phyloP scores from a whole-genome alignment of 768 basidiomycete species.

The Stropharia rugosoannulata region DNA sequence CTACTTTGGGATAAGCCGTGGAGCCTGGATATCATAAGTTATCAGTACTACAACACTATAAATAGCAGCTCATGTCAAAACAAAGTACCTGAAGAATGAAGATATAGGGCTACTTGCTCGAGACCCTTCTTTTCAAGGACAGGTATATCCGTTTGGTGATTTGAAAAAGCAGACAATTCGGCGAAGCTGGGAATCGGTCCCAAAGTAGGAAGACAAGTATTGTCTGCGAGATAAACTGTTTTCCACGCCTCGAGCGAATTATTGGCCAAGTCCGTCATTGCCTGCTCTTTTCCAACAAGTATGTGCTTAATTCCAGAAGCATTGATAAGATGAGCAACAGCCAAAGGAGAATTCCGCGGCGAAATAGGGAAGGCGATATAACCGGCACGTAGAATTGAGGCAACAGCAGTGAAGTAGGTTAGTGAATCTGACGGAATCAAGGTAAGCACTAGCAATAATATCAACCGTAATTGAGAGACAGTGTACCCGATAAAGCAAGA shows the following conservation, averaged over 20 bases:
- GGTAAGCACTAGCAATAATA: neutral
- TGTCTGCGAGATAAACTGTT: neutral
- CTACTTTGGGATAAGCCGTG: slow-evolving; percentile 4
- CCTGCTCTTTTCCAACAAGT: slow-evolving; percentile 3
- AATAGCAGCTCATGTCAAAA: no score
- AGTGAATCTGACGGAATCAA: neutral
- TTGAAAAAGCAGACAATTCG: neutral
- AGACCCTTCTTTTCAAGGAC: neutral
- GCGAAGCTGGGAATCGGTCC: slow-evolving; percentile 4
- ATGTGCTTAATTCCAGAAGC: neutral
- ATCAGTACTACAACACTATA: no score
- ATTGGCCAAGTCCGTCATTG: neutral
- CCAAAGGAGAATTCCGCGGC: neutral
- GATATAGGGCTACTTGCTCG: neutral
- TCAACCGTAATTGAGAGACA: no score
- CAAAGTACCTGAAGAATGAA: slow-evolving; percentile 11
- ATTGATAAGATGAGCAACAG: slow-evolving; percentile 1
- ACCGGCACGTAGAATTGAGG: slow-evolving; percentile 6
- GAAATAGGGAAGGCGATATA: slow-evolving; percentile 2
- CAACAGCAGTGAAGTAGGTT: slow-evolving; percentile 6
- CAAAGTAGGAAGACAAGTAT: neutral
- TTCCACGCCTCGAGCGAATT: neutral
- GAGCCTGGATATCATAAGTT: neutral
- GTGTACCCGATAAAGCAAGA: neutral
- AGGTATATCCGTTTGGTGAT: neutral